These are phyloP conservation scores for Agaricus sinodeliciosus DNA, from an alignment of 768 basidiomycete species.

Conservation along the genomic window DNA sequence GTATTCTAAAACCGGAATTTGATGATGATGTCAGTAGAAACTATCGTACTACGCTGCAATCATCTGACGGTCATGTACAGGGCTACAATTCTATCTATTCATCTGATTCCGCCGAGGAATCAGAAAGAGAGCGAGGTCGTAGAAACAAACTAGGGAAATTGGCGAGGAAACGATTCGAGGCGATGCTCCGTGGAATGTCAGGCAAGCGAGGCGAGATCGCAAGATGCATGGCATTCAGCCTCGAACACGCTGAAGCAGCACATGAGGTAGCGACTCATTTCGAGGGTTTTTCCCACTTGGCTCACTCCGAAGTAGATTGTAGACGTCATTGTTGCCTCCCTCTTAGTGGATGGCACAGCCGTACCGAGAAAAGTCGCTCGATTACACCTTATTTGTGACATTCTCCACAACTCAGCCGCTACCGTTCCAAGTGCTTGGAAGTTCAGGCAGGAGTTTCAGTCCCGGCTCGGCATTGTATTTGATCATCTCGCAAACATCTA, in stretches of 20 bases:
- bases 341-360: constrained; percentile 86
- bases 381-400: constrained; percentile 93
- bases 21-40: constrained; percentile 60
- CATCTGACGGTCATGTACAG: constrained; percentile 26
- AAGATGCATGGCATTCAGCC: constrained; percentile 93
- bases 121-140: constrained; percentile 75
- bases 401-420: constrained; percentile 94
- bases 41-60: background rate
- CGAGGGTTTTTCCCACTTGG: background rate
- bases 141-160: constrained; percentile 75
- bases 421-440: constrained; percentile 96
- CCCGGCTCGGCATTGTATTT: constrained; percentile 87
- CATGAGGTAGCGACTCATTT: constrained; percentile 55
- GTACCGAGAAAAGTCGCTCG: constrained; percentile 97
- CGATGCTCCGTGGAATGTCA: constrained; percentile 80
- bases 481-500: constrained; percentile 93
- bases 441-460: constrained; percentile 91
- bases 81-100: constrained; percentile 87
- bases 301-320: constrained; percentile 51
- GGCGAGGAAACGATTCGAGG: constrained; percentile 81
- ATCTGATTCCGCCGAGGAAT: constrained; percentile 91
- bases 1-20: constrained; percentile 58
- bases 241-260: constrained; percentile 95
- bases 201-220: constrained; percentile 89
- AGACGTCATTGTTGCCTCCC: constrained; percentile 84